phyloP scores from a whole-genome alignment of 192 early-diverging fungal genomes.

The Ambispora gerdemannii region DNA sequence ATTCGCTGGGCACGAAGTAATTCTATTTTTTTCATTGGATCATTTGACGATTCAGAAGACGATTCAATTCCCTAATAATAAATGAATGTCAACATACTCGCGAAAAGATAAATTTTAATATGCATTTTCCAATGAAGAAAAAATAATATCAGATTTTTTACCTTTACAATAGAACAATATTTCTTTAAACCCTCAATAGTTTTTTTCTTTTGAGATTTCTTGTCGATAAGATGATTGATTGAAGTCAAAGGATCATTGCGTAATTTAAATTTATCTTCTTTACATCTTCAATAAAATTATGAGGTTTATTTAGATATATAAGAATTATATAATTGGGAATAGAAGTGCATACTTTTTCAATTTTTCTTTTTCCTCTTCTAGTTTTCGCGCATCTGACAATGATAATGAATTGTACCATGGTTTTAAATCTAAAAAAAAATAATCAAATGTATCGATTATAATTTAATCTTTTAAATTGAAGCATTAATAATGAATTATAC shows the following conservation, averaged over 20 bases:
- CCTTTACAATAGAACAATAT: too few relatives aligned
- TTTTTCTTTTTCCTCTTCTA: neutral
- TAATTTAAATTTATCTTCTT: slow-evolving; percentile 30
- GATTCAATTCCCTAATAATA: neutral
- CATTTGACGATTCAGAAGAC: slow-evolving; percentile 26
- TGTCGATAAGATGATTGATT: slow-evolving; percentile 36
- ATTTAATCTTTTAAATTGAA: neutral
- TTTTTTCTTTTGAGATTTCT: slow-evolving; percentile 27
- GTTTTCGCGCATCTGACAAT: slow-evolving; percentile 1
- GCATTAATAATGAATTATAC: slow-evolving; percentile 18
- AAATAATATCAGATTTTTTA: too few relatives aligned
- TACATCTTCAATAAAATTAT: neutral
- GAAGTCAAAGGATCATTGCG: slow-evolving; percentile 42
- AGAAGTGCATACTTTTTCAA: slow-evolving; percentile 29
- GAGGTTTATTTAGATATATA: neutral
- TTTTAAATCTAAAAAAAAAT: slow-evolving; percentile 10
- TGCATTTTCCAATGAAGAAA: too few relatives aligned
- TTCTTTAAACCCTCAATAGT: too few relatives aligned
- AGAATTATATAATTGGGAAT: too few relatives aligned
- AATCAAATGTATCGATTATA: neutral
- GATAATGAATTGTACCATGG: slow-evolving; percentile 2
- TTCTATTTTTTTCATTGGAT: slow-evolving; percentile 34
- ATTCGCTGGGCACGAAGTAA: slow-evolving; percentile 45
- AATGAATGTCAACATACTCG: too few relatives aligned
- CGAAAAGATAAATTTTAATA: too few relatives aligned